Percentiles rank a stretch among this genome's conserved stretches.
Evolutionary conservation across 2,329 filamentous ascomycete genomes (phyloP).

Genomic region (Eutypella sp.): DNA sequence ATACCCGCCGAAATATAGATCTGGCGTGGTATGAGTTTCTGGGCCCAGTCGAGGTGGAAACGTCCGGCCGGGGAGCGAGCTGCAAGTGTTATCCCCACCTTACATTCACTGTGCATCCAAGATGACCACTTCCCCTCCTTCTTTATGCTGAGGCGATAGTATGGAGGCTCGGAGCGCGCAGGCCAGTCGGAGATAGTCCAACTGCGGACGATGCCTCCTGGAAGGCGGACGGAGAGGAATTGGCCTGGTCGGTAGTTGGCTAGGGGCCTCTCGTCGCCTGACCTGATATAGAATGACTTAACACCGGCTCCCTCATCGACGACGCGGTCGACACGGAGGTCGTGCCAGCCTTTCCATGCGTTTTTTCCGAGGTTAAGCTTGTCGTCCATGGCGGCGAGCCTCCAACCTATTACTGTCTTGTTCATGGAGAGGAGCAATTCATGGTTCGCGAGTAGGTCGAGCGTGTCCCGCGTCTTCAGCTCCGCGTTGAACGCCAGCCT

Average conservation of each 20-base stretch:
- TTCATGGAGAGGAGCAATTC: conserved; percentile 17
- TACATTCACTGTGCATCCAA: conserved; percentile 20
- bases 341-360: conserved; percentile 17
- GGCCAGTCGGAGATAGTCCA: conserved; percentile 21
- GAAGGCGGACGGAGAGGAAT: conserved; percentile 18
- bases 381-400: conserved; percentile 12
- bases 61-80: conserved; percentile 17
- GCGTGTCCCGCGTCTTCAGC: conserved; percentile 17
- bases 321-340: conserved; percentile 10
- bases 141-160: conserved; percentile 20
- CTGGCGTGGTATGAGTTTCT: conserved; percentile 8
- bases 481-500: conserved; percentile 16
- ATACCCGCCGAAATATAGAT: conserved; percentile 21
- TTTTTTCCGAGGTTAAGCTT: conserved; percentile 11
- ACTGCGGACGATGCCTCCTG: conserved; percentile 10
- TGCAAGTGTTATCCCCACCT: conserved; percentile 7
- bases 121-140: conserved; percentile 8
- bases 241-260: conserved; percentile 19
- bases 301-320: conserved; percentile 14
- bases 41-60: conserved; percentile 16
- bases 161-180: conserved; percentile 9
- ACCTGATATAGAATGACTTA: conserved; percentile 19
- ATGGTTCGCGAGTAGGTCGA: conserved; percentile 17
- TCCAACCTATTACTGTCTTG: conserved; percentile 11
- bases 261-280: conserved; percentile 10